Base-by-base conservation (phyloP, 352 stramenopile species). In the Phytophthora sp. region DNA sequence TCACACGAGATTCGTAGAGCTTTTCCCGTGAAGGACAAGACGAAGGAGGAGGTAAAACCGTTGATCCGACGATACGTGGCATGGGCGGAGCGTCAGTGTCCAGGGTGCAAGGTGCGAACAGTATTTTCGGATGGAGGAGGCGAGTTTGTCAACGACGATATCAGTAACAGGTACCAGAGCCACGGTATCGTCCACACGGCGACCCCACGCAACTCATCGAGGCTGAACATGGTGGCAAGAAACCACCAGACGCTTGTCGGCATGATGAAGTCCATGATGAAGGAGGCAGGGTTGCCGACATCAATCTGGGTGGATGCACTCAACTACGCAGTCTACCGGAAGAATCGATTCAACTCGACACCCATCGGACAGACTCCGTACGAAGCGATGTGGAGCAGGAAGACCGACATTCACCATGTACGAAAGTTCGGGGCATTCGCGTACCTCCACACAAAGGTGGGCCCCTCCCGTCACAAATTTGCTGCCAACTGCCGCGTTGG, bases 191-290 rank as follows among this genome's bases (percentile, higher is more conserved):
- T 29, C 1, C 39, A 46, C 20, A 24, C 20, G 2, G 8, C 39
- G 1, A 21, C 39, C 2, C 39, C 39, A n/a, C 20, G 16, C 3
- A 46, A 46, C 16, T 27, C 18, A 1, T 46, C 20, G 6, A 8
- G 20, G 5, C 20, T n/a, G 1, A 51, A 51, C 9, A 51, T 35
- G 29, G 50, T 57, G 1, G 50, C 45, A 21, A 9, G 33, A 8
- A 57, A 0, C 21, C 39, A 52, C 26, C 53, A 60, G 27, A 51
- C 53, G 1, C n/a, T 60, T 0, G 8, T 12, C 20, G 53, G 38
- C 1, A 60, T 60, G 36, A 51, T 60, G 53, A 60, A 50, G 21
- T 7, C 36, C 4, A 47, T 58, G 35, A 18, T 58, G 35, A 60
- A 52, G 18, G 38, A 60, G 9, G 21, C 53, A 9, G 29, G 38